Evolutionary conservation across 1,139 yeast species (phyloP).

Genomic region (Yamadazyma aaseri): DNA sequence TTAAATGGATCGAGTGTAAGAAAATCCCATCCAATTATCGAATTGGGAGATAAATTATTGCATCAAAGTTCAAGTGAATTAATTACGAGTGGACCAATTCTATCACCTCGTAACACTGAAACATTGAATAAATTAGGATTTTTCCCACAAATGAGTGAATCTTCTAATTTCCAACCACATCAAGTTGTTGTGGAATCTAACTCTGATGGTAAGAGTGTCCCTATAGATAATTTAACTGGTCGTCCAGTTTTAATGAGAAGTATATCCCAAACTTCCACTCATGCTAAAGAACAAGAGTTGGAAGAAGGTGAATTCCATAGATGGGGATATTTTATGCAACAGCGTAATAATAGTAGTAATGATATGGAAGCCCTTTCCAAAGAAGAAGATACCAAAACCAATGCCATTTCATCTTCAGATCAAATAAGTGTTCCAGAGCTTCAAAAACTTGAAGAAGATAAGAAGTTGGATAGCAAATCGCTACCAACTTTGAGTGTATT

Average conservation of each 20-base stretch:
- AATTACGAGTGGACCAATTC: constrained; percentile 54
- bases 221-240: constrained; percentile 70
- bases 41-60: constrained; percentile 25
- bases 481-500: constrained; percentile 42
- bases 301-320: constrained; percentile 93
- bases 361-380: constrained; percentile 6
- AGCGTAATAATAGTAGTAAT: constrained; percentile 30
- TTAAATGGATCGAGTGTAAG: background rate
- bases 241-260: constrained; percentile 65
- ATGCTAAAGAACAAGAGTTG: constrained; percentile 74
- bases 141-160: constrained; percentile 24
- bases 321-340: constrained; percentile 75
- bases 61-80: constrained; percentile 53
- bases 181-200: constrained; percentile 63
- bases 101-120: constrained; percentile 41
- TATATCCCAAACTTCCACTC: constrained; percentile 62
- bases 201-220: constrained; percentile 51
- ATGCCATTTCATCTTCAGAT: constrained; percentile 5
- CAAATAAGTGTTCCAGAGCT: background rate
- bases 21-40: constrained; percentile 10
- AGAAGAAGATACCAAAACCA: constrained; percentile 3
- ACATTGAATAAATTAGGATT: constrained; percentile 23
- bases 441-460: constrained; percentile 1
- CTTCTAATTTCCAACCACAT: constrained; percentile 53
- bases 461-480: constrained; percentile 18